Conservation (phyloP, 805 yeast species). For the Starmera pachycereana region DNA sequence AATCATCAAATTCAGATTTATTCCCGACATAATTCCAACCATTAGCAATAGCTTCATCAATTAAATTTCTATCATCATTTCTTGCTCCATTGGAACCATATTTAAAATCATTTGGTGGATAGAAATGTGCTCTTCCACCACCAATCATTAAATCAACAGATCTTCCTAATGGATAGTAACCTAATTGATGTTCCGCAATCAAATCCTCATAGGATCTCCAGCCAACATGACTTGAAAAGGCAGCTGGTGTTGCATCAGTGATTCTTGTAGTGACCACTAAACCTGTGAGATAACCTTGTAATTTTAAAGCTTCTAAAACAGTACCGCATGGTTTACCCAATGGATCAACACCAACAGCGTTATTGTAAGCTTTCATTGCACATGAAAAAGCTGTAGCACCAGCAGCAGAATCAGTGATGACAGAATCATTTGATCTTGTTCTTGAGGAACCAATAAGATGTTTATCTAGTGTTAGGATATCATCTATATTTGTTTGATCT, state of each 20-base stretch:
- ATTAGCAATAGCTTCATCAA: slow-evolving; percentile 45
- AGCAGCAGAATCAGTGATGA: slow-evolving; percentile 92
- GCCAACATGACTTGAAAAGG: slow-evolving; percentile 74
- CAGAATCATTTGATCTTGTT: slow-evolving; percentile 66
- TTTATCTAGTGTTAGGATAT: slow-evolving; percentile 51
- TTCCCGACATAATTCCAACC: slow-evolving; percentile 62
- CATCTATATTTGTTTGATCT: slow-evolving; percentile 42
- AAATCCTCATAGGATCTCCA: slow-evolving; percentile 69
- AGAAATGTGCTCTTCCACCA: slow-evolving; percentile 83
- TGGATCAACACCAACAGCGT: slow-evolving; percentile 82
- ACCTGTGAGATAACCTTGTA: slow-evolving; percentile 75
- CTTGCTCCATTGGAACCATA: slow-evolving; percentile 46
- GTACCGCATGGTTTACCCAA: slow-evolving; percentile 74
- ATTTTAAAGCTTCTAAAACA: slow-evolving; percentile 76
- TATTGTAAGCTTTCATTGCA: slow-evolving; percentile 74
- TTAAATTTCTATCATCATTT: slow-evolving; percentile 55
- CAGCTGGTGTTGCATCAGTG: slow-evolving; percentile 94
- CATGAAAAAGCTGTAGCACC: slow-evolving; percentile 94
- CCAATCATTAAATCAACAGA: slow-evolving; percentile 80
- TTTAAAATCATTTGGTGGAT: slow-evolving; percentile 31
- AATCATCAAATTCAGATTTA: slow-evolving; percentile 46
- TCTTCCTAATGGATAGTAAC: slow-evolving; percentile 69
- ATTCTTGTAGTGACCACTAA: slow-evolving; percentile 86
- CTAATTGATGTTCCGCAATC: slow-evolving; percentile 83
- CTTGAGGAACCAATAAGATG: slow-evolving; percentile 76